Evolutionary conservation across 305 asterid genomes (phyloP), one percentile per base, ranked within the genome.

Genomic region (Solanum hybrid): DNA sequence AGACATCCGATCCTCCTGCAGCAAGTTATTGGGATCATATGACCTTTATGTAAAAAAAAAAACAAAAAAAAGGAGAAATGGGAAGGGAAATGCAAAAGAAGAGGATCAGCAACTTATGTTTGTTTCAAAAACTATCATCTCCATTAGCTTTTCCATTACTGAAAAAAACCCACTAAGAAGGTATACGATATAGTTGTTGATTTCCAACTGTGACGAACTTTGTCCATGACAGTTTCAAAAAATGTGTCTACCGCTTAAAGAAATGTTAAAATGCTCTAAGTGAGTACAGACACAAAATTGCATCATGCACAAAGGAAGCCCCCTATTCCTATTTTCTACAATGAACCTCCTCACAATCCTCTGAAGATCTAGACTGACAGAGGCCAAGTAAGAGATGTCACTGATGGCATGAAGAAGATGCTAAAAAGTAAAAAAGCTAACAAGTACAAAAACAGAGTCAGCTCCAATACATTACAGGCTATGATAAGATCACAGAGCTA

Each of bases 1-100:
- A 89, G 99, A 93, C 90, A 95, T 97, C 83, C 94, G 93, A 89
- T 95, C 98, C 91, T 96, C 98, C 99, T 98, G 95, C 94, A 90
- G 89, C 89, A 92, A 92, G 92, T 92, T 92, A 90, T 92, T 92
- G 89, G 76, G 75, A 93, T 91, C 89, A 82, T 89, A 37, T 87
- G 88, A 31, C 89, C 89, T 34, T 84, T 80, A n/a, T 61, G 34
- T 57, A 20, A 8, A 76, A 81, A 45, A 39, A 20, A 27, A 75
- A 45, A 8, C 3, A 15, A 15, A 6, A 17, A 15, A 45, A 37
- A 20, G 31, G 24, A 85, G 88, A 84, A 51, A 85, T 32, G 8
- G 41, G 20, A 57, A 51, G 45, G 39, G 77, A 61, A 78, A 85
- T 61, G 88, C 41, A 61, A 85, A 22, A 85, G 32, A 85, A 57